phyloP scores from a whole-genome alignment of 306 rosid species.

The Vigna mungo region DNA sequence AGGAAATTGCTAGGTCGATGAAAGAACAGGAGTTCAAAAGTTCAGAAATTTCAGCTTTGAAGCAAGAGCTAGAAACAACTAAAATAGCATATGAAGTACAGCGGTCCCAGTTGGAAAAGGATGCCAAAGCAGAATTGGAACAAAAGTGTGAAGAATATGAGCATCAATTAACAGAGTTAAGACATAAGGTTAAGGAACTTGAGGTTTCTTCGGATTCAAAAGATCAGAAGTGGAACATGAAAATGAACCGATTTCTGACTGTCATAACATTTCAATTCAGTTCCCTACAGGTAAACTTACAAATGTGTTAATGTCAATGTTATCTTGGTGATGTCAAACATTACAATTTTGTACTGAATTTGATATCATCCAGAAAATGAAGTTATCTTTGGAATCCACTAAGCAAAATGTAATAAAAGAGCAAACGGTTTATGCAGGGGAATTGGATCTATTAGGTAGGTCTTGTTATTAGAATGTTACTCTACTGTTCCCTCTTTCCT shows the following conservation, averaged over 20 bases:
- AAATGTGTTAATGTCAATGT: slow-evolving; percentile 43
- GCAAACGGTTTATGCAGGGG: slow-evolving; percentile 46
- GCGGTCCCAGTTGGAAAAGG: slow-evolving; percentile 55
- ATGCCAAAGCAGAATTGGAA: slow-evolving; percentile 51
- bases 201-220: slow-evolving; percentile 46
- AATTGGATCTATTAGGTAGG: slow-evolving; percentile 47
- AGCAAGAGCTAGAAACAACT: slow-evolving; percentile 61
- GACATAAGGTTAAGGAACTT: slow-evolving; percentile 40
- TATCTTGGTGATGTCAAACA: slow-evolving; percentile 37
- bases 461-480: slow-evolving; percentile 28
- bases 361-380: slow-evolving; percentile 52
- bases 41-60: slow-evolving; percentile 55
- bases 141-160: slow-evolving; percentile 59
- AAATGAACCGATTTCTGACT: slow-evolving; percentile 39
- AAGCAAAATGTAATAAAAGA: slow-evolving; percentile 47
- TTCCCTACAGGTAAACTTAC: slow-evolving; percentile 51
- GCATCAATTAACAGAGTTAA: slow-evolving; percentile 54
- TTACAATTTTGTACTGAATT: slow-evolving; percentile 43
- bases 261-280: slow-evolving; percentile 40
- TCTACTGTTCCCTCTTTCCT: not conserved
- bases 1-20: not conserved
- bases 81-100: slow-evolving; percentile 52
- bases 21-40: slow-evolving; percentile 52
- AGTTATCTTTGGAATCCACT: slow-evolving; percentile 51
- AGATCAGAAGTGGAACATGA: slow-evolving; percentile 47